Evolutionary conservation across 2,329 filamentous ascomycete species (phyloP).

Genomic region (Monosporascus sp.): DNA sequence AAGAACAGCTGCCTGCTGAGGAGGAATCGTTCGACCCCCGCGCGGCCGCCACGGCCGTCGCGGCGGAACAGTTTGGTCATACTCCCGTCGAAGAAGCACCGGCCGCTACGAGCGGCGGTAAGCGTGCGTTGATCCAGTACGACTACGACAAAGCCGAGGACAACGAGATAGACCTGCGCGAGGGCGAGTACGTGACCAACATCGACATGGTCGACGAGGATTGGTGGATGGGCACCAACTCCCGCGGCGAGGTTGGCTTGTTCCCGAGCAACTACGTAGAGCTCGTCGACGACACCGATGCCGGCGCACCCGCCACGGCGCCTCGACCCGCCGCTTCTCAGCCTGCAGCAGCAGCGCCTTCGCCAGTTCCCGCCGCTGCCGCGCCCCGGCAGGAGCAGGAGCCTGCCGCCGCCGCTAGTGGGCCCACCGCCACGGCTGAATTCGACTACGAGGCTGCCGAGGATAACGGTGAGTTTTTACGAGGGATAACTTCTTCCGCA

Average conservation of each 20-base stretch:
- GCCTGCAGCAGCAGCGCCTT: slow-evolving; percentile 20
- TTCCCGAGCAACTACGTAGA: slow-evolving; percentile 99
- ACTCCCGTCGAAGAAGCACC: slow-evolving; percentile 31
- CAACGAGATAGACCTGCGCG: slow-evolving; percentile 86
- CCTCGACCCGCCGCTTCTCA: slow-evolving; percentile 25
- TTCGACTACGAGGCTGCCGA: slow-evolving; percentile 98
- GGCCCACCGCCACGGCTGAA: slow-evolving; percentile 72
- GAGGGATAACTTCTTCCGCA: not conserved
- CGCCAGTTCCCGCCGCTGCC: slow-evolving; percentile 33
- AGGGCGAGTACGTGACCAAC: slow-evolving; percentile 82
- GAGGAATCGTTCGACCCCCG: slow-evolving; percentile 58
- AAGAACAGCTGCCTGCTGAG: slow-evolving; percentile 61
- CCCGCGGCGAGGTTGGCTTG: slow-evolving; percentile 74
- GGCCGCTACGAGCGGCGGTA: slow-evolving; percentile 45
- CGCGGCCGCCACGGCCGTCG: slow-evolving; percentile 51
- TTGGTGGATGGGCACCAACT: slow-evolving; percentile 97
- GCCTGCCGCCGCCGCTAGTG: slow-evolving; percentile 33
- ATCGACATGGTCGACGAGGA: slow-evolving; percentile 98
- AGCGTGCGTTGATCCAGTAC: slow-evolving; percentile 77
- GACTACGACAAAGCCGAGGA: slow-evolving; percentile 98
- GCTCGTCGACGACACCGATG: slow-evolving; percentile 60
- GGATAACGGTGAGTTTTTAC: slow-evolving; percentile 64
- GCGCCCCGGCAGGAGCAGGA: slow-evolving; percentile 32
- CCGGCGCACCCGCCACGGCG: slow-evolving; percentile 23
- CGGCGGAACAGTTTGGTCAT: slow-evolving; percentile 38